Evolutionary conservation across 352 stramenopile species (phyloP), one percentile per base, ranked within the genome.

Genomic region (Stephanocyclus meneghinianus): DNA sequence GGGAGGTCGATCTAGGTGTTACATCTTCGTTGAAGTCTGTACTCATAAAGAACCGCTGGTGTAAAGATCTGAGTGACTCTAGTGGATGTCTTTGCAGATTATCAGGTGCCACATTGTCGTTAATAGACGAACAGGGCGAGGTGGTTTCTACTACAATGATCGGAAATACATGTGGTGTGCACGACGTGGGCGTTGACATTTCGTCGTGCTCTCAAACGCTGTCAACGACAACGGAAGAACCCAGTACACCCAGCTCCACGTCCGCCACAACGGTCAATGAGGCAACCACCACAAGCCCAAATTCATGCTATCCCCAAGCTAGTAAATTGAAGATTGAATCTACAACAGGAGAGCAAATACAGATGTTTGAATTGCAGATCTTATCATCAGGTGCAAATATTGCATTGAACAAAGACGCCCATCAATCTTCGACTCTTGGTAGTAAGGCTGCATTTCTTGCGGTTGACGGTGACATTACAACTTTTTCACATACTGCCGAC

Each of bases 271-370:
- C 21, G 21, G 21, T 26, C 21, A 26, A 26, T 1, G 21, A 26
- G 21, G 21, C 21, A 0, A 26, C 21, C 21, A 26, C 21, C 21
- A 26, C 21, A 26, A 26, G 21, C 21, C 21, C 21, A 26, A 26
- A 26, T 26, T 26, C 21, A 26, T 26, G 21, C 21, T 26, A 26
- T 26, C 21, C 21, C 21, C 21, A 26, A 26, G 48, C n/a, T 29
- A 57, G 48, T n/a, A 57, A 57, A 57, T 26, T 57, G 6, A 57
- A n/a, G 18, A 26, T 57, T 9, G 10, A 57, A 57, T 57, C 48
- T 15, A 57, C n/a, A 10, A 57, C 48, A 26, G 48, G 13, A 29
- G 6, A 57, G 11, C 48, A n/a, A 7, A 15, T 57, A 10, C 11
- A 57, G 15, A 26, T 57, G 11, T 57, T 57, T 26, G 48, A 57